A percentile compares a stretch with the other conserved stretches of the same genome.
Evolutionary conservation across 306 rosid genomes (phyloP).

Genomic region (Senna siamea): DNA sequence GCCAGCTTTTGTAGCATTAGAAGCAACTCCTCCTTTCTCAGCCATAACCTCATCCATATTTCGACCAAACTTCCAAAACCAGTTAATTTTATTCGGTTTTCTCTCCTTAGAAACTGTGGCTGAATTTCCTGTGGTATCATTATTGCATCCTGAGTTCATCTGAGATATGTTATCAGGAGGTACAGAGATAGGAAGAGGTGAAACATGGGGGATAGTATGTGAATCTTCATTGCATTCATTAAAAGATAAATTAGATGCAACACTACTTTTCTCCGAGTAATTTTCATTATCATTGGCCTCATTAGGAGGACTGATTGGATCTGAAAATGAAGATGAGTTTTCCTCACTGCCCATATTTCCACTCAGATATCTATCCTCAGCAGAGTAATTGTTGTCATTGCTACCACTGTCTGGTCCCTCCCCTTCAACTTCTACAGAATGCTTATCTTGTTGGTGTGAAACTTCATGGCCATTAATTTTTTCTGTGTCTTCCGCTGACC

Average conservation of each 20-base stretch:
- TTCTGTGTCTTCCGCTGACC: constrained; percentile 59
- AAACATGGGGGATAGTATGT: constrained; percentile 35
- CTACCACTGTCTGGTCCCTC: constrained; percentile 54
- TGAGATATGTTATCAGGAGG: constrained; percentile 46
- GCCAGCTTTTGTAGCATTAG: constrained; percentile 49
- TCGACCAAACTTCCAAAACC: constrained; percentile 84
- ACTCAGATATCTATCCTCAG: constrained; percentile 55
- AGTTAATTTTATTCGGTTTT: constrained; percentile 74
- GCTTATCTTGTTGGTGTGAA: constrained; percentile 44
- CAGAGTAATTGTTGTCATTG: constrained; percentile 47
- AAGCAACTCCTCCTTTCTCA: constrained; percentile 55
- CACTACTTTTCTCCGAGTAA: constrained; percentile 69
- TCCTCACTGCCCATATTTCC: constrained; percentile 72
- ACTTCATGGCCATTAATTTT: constrained; percentile 45
- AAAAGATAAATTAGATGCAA: constrained; percentile 64
- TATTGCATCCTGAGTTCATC: constrained; percentile 44
- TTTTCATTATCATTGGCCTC: constrained; percentile 66
- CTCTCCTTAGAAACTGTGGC: constrained; percentile 55
- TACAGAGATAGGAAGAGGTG: constrained; percentile 53
- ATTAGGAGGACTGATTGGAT: constrained; percentile 62
- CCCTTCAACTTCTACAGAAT: constrained; percentile 49
- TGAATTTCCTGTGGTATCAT: constrained; percentile 44
- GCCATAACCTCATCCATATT: constrained; percentile 57
- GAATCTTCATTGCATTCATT: constrained; percentile 59
- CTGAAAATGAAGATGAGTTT: constrained; percentile 61